Base-by-base conservation (phyloP, 169 alveolate genomes). In the Plasmodium vinckei region DNA sequence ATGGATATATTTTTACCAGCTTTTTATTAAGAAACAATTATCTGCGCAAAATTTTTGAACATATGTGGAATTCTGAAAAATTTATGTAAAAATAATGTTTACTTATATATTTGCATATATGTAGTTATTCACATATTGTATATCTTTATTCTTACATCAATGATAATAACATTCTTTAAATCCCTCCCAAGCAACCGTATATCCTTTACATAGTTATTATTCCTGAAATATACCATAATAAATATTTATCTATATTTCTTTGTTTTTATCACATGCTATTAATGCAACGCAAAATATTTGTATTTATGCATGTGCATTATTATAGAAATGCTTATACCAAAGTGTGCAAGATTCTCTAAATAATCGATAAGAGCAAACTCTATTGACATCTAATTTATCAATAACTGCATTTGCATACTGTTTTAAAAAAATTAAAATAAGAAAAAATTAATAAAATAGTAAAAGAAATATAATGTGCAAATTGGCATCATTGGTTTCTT, bases 1-100 rank as follows among this genome's bases (percentile, higher is more conserved):
- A 69, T 60, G 53, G 13, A 25, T 59, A 12, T 23, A 51, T 71
- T 46, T 92, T 21, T 89, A 92, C 97, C 98, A 98, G 84, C 97
- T 95, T 47, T 92, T 91, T 70, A 96, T 96, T 59, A 98, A 98
- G 25, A 98, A 88, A 10, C 99, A 98, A 87, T 97, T 97, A 72
- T 96, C 97, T 39, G 98, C 98, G 72, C 97, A 96, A 69, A 96
- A 93, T 23, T 94, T 67, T 77, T 96, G 97, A 33, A 98, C 95
- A 57, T 94, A 88, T n/a, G 98, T 97, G 21, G 98, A 96, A 92
- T 98, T 97, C 92, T 87, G 51, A 39, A 68, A 65, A 46, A 21
- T 23, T 5, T 39, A 53, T 47, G 61, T 21, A 15, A 13, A 51
- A 13, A 51, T 51, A 13, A 51, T 51, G 19, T 25, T 68, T 19